A percentile compares a stretch with the other conserved stretches of the same genome.
phyloP scores from a whole-genome alignment of 176 grass and related monocot genomes.

The Eragrostis curvula region DNA sequence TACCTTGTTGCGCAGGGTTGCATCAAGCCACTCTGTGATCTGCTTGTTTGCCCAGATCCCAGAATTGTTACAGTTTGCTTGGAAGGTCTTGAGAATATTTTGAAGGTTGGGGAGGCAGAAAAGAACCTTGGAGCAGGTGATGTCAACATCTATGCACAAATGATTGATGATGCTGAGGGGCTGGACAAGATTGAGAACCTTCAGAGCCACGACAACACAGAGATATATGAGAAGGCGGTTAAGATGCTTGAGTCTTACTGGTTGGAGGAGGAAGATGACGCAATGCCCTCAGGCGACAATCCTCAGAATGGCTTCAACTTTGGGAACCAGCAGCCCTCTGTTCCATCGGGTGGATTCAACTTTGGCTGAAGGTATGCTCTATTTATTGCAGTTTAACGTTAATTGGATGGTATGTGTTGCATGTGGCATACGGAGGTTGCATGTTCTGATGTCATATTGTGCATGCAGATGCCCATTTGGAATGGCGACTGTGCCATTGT shows the following conservation, averaged over 20 bases:
- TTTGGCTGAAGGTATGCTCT: slow-evolving; percentile 66
- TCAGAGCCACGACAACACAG: slow-evolving; percentile 89
- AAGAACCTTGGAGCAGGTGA: slow-evolving; percentile 72
- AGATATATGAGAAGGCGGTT: slow-evolving; percentile 95
- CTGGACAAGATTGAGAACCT: slow-evolving; percentile 98
- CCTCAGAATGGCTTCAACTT: slow-evolving; percentile 69
- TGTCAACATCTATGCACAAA: slow-evolving; percentile 71
- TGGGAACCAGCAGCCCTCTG: slow-evolving; percentile 58
- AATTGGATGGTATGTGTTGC: background rate
- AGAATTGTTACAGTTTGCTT: slow-evolving; percentile 91
- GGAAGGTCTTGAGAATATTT: slow-evolving; percentile 90
- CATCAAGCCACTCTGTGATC: slow-evolving; percentile 93
- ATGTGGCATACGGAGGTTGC: background rate
- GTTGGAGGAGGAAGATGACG: slow-evolving; percentile 86
- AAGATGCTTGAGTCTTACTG: slow-evolving; percentile 90
- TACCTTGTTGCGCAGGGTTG: slow-evolving; percentile 85
- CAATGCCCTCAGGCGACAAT: slow-evolving; percentile 58
- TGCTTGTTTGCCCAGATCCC: slow-evolving; percentile 82
- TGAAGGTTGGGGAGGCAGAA: slow-evolving; percentile 80
- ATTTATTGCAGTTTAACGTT: background rate
- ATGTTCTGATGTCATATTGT: slow-evolving; percentile 37
- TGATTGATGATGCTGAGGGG: slow-evolving; percentile 95
- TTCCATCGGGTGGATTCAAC: slow-evolving; percentile 81
- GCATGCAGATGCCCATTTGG: slow-evolving; percentile 48
- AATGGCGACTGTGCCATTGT: slow-evolving; percentile 46